Evolutionary conservation across 2,329 filamentous ascomycete genomes (phyloP), one percentile per base, ranked within the genome.

Genomic region (Simplicillium aogashimaense): DNA sequence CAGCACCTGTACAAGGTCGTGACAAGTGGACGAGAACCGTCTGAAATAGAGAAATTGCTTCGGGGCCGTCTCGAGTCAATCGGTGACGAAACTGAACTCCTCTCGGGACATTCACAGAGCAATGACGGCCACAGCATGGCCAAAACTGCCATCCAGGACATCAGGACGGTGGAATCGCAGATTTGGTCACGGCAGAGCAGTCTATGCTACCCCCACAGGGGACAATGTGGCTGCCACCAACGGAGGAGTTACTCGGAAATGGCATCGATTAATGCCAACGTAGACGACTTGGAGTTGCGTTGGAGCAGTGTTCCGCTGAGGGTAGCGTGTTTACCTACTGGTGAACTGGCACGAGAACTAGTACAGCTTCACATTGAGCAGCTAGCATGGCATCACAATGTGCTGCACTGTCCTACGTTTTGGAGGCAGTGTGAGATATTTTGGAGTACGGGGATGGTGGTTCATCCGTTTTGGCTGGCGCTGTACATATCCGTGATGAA

Each of bases 121-220:
- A 32, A n/a, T 7, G 15, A 12, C 7, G 30, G n/a, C n/a, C n/a
- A n/a, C n/a, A n/a, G n/a, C n/a, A n/a, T n/a, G n/a, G n/a, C n/a
- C n/a, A n/a, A 32, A 12, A 15, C 30, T 5, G 15, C 15, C 30
- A 32, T 15, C 30, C 5, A 32, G 1, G 48, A 54, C 15, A 43
- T 60, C 15, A 58, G 56, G 1, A 54, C 56, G 2, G 52, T 63
- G 11, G 59, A 63, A 44, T 54, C 59, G 45, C 50, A 61, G 13
- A 58, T 58, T 2, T 63, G 59, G 59, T 57, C 57, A n/a, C 53
- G 59, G 34, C 57, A 59, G 36, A 54, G 50, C 12, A 52, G 53
- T 5, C 47, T 50, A 5, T 61, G 58, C 40, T 61, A 53, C 36
- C 58, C 58, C 2, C 58, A 61, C 37, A 48, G 54, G 11, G 46